Conservation (phyloP, 202 grass and related monocot genomes). For the Cymbopogon flexuosus region DNA sequence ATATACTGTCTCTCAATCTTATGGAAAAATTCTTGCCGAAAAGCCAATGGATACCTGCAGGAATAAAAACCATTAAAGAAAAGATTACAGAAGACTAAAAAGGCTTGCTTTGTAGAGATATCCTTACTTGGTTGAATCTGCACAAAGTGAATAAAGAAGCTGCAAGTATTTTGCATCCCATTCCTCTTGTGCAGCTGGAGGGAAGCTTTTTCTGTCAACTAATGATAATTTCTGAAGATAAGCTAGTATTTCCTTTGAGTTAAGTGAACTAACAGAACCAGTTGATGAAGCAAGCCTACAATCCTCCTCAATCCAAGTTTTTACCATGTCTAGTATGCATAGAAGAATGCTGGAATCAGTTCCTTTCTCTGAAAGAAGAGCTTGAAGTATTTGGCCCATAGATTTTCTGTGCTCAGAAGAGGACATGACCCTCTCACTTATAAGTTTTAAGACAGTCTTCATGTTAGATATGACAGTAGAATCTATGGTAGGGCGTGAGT, state of each 20-base stretch:
- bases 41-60: constrained; percentile 60
- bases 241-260: constrained; percentile 71
- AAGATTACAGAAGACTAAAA: constrained; percentile 14
- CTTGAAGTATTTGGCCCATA: constrained; percentile 80
- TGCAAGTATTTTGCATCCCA: constrained; percentile 94
- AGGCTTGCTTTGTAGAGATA: constrained; percentile 4
- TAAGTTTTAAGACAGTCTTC: constrained; percentile 78
- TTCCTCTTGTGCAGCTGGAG: constrained; percentile 63
- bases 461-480: constrained; percentile 78
- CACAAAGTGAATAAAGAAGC: constrained; percentile 86
- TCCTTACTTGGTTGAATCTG: constrained; percentile 81
- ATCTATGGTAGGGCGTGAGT: constrained; percentile 52
- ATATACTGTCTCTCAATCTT: constrained; percentile 93
- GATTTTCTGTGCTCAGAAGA: constrained; percentile 65
- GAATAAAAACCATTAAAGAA: constrained; percentile 40
- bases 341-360: constrained; percentile 79
- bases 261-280: constrained; percentile 53
- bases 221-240: constrained; percentile 94
- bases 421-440: constrained; percentile 86
- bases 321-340: constrained; percentile 86
- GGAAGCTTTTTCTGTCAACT: constrained; percentile 86
- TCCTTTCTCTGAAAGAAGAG: constrained; percentile 76
- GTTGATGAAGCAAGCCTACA: constrained; percentile 53
- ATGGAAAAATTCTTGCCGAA: constrained; percentile 83
- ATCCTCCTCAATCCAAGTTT: constrained; percentile 88